These are phyloP conservation scores for Tuber aestivum DNA, from an alignment of 495 filamentous ascomycete genomes.

Conservation along the genomic window DNA sequence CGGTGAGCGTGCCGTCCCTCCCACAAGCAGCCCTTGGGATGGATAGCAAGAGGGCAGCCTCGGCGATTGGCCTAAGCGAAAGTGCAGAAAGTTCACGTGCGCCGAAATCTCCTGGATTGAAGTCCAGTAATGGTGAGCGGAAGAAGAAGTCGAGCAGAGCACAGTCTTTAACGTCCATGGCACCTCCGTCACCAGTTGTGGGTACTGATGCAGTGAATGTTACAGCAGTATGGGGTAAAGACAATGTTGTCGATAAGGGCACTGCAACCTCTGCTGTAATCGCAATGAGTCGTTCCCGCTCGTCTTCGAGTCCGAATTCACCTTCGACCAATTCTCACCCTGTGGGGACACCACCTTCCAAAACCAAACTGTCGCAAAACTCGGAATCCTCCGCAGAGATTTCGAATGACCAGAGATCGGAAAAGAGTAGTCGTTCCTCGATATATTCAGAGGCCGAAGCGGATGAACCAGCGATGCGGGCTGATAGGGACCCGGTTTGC, in stretches of 20 bases:
- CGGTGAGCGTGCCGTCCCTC: constrained; percentile 29
- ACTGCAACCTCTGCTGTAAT: constrained; percentile 29
- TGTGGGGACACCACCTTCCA: constrained; percentile 19
- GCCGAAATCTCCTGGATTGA: constrained; percentile 28
- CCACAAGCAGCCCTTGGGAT: constrained; percentile 9
- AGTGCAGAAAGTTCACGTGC: constrained; percentile 50
- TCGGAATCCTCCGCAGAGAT: constrained; percentile 4
- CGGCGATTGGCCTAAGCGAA: constrained; percentile 46
- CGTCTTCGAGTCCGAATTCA: constrained; percentile 36
- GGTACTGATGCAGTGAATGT: constrained; percentile 41
- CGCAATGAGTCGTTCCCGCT: constrained; percentile 37
- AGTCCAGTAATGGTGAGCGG: constrained; percentile 31
- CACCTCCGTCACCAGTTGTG: constrained; percentile 37
- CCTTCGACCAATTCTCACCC: constrained; percentile 27
- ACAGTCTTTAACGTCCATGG: constrained; percentile 35
- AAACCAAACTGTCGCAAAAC: constrained; percentile 10
- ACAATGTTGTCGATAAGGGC: constrained; percentile 34
- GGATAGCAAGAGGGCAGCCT: constrained; percentile 29
- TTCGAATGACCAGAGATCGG: constrained; percentile 22
- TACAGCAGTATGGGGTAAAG: constrained; percentile 34
- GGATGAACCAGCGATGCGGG: background rate
- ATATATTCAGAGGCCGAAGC: constrained; percentile 7
- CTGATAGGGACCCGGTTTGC: background rate
- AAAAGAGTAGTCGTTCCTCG: constrained; percentile 41
- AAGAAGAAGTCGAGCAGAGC: constrained; percentile 31